Percentiles rank a stretch among this genome's conserved stretches.
Conservation (phyloP, 2,329 filamentous ascomycete species). For the Exophiala oligosperma region DNA sequence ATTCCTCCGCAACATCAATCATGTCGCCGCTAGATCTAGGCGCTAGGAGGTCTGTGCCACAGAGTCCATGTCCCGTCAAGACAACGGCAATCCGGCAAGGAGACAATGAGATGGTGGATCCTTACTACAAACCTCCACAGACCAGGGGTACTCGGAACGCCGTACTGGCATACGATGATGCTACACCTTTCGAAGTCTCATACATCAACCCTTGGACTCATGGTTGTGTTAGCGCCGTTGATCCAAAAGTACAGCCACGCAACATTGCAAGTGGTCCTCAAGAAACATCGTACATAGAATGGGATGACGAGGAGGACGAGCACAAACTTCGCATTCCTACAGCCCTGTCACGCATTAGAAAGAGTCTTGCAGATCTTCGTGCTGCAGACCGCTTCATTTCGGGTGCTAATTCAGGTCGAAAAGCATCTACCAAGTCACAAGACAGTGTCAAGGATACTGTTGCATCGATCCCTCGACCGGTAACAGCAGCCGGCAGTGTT, state of each 20-base stretch:
- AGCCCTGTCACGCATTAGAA: constrained; percentile 16
- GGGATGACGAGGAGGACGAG: constrained; percentile 20
- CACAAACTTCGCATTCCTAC: neutral
- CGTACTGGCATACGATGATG: neutral
- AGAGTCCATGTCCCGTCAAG: neutral
- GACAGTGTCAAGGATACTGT: too few relatives aligned
- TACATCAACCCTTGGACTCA: neutral
- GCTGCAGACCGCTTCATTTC: constrained; percentile 20
- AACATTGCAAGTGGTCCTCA: neutral
- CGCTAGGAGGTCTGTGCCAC: neutral
- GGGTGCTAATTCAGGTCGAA: constrained; percentile 8
- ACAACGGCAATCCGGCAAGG: neutral
- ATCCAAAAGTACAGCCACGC: neutral
- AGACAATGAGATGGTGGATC: neutral
- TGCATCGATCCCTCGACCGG: too few relatives aligned
- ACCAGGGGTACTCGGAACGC: neutral
- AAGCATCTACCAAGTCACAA: too few relatives aligned
- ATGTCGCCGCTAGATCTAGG: neutral
- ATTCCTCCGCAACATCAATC: neutral
- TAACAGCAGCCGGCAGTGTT: too few relatives aligned
- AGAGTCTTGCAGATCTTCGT: constrained; percentile 21
- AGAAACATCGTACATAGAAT: constrained; percentile 26
- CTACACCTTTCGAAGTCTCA: neutral
- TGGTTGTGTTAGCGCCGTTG: neutral
- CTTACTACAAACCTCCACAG: too few relatives aligned